These are phyloP conservation scores for Candida sanyaensis DNA, from an alignment of 1,139 yeast species.

Conservation along the genomic window DNA sequence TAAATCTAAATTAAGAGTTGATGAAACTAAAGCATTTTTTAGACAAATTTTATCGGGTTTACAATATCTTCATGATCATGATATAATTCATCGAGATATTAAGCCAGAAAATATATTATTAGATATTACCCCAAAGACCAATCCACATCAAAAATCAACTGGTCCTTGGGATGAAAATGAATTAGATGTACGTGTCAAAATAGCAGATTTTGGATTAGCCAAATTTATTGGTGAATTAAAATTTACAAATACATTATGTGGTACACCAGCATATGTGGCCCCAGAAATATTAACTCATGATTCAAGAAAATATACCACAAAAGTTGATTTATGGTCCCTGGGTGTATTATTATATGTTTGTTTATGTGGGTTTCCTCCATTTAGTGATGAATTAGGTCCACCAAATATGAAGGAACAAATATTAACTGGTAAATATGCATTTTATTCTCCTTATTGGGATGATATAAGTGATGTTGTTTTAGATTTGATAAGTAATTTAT, in stretches of 20 bases:
- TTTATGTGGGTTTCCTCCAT: conserved; percentile 83
- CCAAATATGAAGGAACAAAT: conserved; percentile 79
- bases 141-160: conserved; percentile 52
- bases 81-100: conserved; percentile 85
- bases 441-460: conserved; percentile 83
- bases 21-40: conserved; percentile 63
- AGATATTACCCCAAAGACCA: conserved; percentile 56
- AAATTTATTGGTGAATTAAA: conserved; percentile 74
- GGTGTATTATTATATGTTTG: conserved; percentile 78
- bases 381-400: conserved; percentile 79
- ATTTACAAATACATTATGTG: conserved; percentile 77
- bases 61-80: conserved; percentile 63
- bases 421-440: conserved; percentile 64
- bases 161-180: conserved; percentile 75
- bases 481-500: conserved; percentile 62
- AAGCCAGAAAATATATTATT: conserved; percentile 88
- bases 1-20: conserved; percentile 59
- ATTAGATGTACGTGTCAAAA: conserved; percentile 63
- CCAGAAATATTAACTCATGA: conserved; percentile 61
- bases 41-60: conserved; percentile 65
- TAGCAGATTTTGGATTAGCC: conserved; percentile 82
- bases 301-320: conserved; percentile 63
- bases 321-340: conserved; percentile 79
- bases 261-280: conserved; percentile 84
- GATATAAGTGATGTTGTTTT: conserved; percentile 62